Base-by-base conservation (phyloP, 805 yeast species). In the Kazachstania psychrophila region DNA sequence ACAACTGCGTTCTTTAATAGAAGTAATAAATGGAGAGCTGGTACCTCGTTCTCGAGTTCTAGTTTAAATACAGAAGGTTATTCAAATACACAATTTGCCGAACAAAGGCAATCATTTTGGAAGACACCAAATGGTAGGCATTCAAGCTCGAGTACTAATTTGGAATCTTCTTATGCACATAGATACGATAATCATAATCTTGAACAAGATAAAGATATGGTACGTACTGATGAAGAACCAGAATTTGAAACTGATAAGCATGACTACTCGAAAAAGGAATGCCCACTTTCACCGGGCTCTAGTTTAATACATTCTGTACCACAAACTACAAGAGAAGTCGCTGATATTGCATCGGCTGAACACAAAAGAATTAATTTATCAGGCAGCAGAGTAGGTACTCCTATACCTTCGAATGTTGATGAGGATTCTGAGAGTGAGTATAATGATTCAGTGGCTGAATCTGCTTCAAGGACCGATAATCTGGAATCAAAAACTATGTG, bases 271-370 rank as follows among this genome's bases (percentile, higher is more conserved):
- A 20, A 7, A 10, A 20, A 20, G 10, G 6, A 6, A 7, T 6
- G 23, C 9, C 9, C 23, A 7, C 47, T 44, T 37, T 49, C 56
- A 6, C 30, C 51, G 12, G 54, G 54, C 1, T 47, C 59, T 6
- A 54, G 59, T 37, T 35, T 55, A 29, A 54, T 55, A n/a, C 51
- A 48, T 36, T 55, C 60, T 7, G 58, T 52, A 6, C 43, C 51
- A 16, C 52, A 46, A 25, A 49, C 52, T 5, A 48, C 53, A 11
- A 47, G 49, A 27, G 45, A 47, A 33, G 40, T 38, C 6, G 52
- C 52, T 31, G 37, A 41, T 11, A 38, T 40, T 23, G 45, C 36
- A 10, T 38, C 43, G 12, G 15, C 26, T 3, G 49, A 40, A 14
- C 48, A 47, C 30, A 44, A 42, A 28, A 39, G 45, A n/a, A 34